Base-by-base conservation (phyloP, 805 yeast species). In the Zygoascus biomembranicola region DNA sequence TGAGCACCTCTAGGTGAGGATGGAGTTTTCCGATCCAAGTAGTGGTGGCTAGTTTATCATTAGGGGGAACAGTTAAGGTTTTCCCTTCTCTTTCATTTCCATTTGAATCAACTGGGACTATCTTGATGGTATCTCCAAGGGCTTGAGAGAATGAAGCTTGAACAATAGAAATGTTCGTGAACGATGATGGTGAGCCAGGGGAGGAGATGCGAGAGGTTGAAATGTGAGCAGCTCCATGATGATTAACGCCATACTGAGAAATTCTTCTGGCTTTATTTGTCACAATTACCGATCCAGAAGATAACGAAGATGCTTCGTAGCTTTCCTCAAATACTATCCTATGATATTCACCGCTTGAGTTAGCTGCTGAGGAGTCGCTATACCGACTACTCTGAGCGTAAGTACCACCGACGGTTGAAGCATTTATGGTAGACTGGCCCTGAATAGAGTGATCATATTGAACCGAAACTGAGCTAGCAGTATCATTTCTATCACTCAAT, bases 141-240 rank as follows among this genome's bases (percentile, higher is more conserved):
- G 75, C 71, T 52, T 73, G 69, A 2, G 78, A 68, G 55, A 76
- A 78, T 1, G 80, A 72, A 9, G 72, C 49, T 10, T 68, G 66
- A 5, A 77, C 55, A 37, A 71, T 73, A 9, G 78, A 71, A 1
- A 69, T 59, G 32, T 68, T 65, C 0, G 81, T 78, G 1, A 72
- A 73, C 3, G 52, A 26, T 13, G 26, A 23, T n/a, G 39, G 39
- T 35, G 39, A 35, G 13, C 39, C 39, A n/a, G 39, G 39, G 8
- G 39, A 35, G 5, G 39, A 35, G 13, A 35, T n/a, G 13, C 16
- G 39, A 5, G 39, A 35, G 13, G 39, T n/a, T 11, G 39, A 35
- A 11, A 35, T 35, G 16, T 35, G 39, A 35, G 39, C 39, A 13
- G 16, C 39, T 8, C 39, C 39, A 13, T n/a, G 39, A n/a, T 6